These are phyloP conservation scores for Cytospora leucostoma DNA, from an alignment of 2,329 filamentous ascomycete genomes.

Conservation along the genomic window DNA sequence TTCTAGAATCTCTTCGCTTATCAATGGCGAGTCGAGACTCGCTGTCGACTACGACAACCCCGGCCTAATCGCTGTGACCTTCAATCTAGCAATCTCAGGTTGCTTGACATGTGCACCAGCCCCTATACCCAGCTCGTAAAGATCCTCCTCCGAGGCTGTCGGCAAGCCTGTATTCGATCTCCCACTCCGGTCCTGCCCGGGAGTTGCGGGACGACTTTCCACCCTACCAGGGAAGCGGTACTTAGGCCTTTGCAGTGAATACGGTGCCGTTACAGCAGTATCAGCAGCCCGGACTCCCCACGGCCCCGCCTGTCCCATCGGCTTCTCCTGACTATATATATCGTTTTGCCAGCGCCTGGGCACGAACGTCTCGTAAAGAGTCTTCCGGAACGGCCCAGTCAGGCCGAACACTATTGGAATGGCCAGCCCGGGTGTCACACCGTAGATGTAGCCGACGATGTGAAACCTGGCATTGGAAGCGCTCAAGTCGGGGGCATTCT, in stretches of 20 bases:
- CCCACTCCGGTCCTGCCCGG: not conserved
- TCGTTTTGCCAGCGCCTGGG: constrained; percentile 15
- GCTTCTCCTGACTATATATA: not conserved
- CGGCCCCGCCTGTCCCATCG: not conserved
- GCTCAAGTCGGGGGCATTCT: constrained; percentile 30
- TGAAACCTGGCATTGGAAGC: constrained; percentile 30
- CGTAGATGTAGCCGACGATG: constrained; percentile 33
- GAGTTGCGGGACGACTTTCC: not conserved
- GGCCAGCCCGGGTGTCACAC: constrained; percentile 33
- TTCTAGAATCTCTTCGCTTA: too few relatives aligned
- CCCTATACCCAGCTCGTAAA: not conserved
- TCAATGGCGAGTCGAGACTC: not conserved
- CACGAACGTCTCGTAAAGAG: constrained; percentile 31
- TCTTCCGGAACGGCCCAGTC: constrained; percentile 30
- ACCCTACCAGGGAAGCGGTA: not conserved
- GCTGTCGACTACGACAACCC: not conserved
- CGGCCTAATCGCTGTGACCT: not conserved
- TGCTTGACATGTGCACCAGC: not conserved
- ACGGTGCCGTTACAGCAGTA: not conserved
- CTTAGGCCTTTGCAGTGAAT: not conserved
- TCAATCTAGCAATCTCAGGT: not conserved
- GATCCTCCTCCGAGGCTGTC: not conserved
- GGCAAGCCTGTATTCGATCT: not conserved
- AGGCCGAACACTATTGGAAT: constrained; percentile 34
- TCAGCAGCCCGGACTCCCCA: not conserved